These are phyloP conservation scores for Acanthamoeba sp. DNA, from an alignment of 208 protist species.

Conservation along the genomic window DNA sequence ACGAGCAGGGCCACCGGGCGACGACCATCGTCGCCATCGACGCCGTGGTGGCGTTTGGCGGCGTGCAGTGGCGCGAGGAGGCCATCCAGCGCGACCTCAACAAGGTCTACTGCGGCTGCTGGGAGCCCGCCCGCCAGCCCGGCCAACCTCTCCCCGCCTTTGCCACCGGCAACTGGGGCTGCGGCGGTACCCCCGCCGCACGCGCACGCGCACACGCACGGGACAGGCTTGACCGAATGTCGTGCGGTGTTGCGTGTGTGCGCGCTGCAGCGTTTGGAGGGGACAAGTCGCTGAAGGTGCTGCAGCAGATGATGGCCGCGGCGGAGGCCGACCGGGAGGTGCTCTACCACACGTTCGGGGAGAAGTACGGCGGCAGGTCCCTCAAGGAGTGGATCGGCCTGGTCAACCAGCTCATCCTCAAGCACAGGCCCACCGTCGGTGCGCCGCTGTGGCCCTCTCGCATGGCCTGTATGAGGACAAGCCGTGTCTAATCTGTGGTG, in stretches of 20 bases:
- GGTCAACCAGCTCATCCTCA: slow-evolving; percentile 21
- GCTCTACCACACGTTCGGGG: slow-evolving; percentile 44
- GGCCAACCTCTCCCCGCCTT: not conserved
- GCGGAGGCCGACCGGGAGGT: slow-evolving; percentile 47
- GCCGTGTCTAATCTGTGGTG: no score
- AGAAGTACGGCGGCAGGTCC: not conserved
- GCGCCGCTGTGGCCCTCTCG: not conserved
- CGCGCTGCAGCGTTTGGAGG: slow-evolving; percentile 37
- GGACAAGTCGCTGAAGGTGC: slow-evolving; percentile 61
- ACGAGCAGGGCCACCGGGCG: not conserved
- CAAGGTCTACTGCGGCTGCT: slow-evolving; percentile 34
- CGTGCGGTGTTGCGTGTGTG: not conserved
- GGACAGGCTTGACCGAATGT: not conserved
- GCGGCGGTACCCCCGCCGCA: not conserved
- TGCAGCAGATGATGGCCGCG: slow-evolving; percentile 66
- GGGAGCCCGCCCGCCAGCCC: not conserved
- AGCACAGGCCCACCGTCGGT: slow-evolving; percentile 41
- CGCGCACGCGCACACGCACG: not conserved
- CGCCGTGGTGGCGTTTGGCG: slow-evolving; percentile 31
- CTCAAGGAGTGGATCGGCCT: slow-evolving; percentile 43
- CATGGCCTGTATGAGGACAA: no score
- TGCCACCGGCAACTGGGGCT: slow-evolving; percentile 74
- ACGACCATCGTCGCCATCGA: slow-evolving; percentile 64
- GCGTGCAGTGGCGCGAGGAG: not conserved
- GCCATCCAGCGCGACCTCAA: not conserved